phyloP scores from a whole-genome alignment of 192 early-diverging fungal species.

The Podila epicladia region DNA sequence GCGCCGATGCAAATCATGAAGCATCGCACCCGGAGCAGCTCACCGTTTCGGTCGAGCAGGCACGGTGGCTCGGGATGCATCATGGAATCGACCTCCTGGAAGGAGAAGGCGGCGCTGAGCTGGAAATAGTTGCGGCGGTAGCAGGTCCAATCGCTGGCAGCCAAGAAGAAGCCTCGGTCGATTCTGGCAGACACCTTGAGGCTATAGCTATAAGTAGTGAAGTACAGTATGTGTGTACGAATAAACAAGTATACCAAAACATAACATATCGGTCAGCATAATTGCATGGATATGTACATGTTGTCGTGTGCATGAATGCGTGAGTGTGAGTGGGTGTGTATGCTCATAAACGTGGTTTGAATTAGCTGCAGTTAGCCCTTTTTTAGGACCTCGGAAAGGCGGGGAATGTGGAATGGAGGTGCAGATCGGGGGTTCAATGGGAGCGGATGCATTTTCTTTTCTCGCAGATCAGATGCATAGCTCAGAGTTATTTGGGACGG shows the following conservation, averaged over 20 bases:
- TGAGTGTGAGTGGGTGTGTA: no score
- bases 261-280: not conserved
- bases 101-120: conserved; percentile 73
- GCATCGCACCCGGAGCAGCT: conserved; percentile 63
- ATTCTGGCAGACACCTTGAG: conserved; percentile 81
- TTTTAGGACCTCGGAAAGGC: no score
- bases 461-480: no score
- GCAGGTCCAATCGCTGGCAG: conserved; percentile 92
- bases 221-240: not conserved
- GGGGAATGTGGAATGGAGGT: no score
- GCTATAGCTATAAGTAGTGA: conserved; percentile 54
- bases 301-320: no score
- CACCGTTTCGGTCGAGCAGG: conserved; percentile 67
- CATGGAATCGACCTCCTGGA: conserved; percentile 54
- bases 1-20: conserved; percentile 88
- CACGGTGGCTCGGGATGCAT: conserved; percentile 66
- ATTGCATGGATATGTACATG: not conserved
- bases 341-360: no score
- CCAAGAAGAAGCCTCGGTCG: conserved; percentile 93
- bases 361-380: no score
- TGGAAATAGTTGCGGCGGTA: conserved; percentile 97
- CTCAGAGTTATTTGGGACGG: no score
- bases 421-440: no score
- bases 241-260: not conserved
- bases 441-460: not conserved